phyloP scores from a whole-genome alignment of 208 protist genomes.

The Endotrypanum monterogeii region DNA sequence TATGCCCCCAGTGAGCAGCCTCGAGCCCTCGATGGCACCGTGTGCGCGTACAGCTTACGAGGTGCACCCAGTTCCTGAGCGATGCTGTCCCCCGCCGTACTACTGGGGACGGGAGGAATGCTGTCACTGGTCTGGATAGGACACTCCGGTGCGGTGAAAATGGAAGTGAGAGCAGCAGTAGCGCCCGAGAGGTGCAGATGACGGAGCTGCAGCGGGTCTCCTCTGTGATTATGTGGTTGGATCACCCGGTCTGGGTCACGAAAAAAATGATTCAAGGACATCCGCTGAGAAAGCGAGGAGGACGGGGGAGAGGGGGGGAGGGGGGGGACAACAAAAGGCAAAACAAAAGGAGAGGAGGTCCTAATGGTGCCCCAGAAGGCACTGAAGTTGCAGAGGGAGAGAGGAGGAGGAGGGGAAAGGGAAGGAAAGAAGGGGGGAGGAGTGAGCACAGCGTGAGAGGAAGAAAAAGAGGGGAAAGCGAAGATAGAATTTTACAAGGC shows the following conservation, averaged over 20 bases:
- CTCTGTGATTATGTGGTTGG: not conserved
- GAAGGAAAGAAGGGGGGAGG: not conserved
- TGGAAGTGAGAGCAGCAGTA: not conserved
- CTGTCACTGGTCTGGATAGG: not conserved
- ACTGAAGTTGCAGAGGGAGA: too few species aligned
- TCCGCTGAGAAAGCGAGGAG: constrained; percentile 5
- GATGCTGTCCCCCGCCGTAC: not conserved
- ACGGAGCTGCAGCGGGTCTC: constrained; percentile 15
- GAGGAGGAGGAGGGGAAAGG: not conserved
- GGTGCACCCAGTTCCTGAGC: not conserved
- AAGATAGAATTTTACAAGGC: not conserved
- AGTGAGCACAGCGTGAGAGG: constrained; percentile 13
- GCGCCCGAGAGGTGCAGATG: constrained; percentile 6
- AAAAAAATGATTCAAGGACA: constrained; percentile 12
- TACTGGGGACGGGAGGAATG: not conserved
- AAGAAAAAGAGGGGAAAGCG: constrained; percentile 2
- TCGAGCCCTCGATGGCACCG: not conserved
- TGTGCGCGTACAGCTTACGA: not conserved
- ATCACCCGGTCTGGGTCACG: constrained; percentile 9
- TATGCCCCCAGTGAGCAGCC: not conserved
- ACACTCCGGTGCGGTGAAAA: not conserved
- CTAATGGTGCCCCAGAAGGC: too few species aligned
- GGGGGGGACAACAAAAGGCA: not conserved
- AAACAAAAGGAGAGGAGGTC: not conserved
- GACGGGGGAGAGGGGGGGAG: not conserved